These are phyloP conservation scores for Alternaria sp. DNA, from an alignment of 2,329 filamentous ascomycete genomes.

Conservation along the genomic window DNA sequence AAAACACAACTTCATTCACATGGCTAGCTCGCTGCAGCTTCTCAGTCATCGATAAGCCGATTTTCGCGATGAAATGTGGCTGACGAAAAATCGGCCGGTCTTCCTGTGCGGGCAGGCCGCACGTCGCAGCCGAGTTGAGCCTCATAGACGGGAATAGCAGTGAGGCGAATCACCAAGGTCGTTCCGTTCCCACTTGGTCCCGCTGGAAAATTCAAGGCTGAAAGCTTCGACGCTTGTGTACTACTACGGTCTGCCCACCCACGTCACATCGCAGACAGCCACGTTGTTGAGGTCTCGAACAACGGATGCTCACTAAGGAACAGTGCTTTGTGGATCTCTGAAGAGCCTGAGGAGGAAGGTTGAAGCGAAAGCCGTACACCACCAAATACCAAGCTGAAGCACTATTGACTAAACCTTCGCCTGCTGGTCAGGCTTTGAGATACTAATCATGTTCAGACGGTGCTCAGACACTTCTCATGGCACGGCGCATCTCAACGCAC, in stretches of 20 bases:
- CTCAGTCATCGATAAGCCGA: background rate
- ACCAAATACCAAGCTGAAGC: background rate
- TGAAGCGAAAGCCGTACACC: background rate
- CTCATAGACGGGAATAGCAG: conserved; percentile 7
- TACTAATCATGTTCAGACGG: background rate
- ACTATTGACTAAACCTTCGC: background rate
- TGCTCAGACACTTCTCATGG: background rate
- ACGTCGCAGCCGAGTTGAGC: background rate
- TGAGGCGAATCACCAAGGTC: conserved; percentile 9
- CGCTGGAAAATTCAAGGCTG: conserved; percentile 25
- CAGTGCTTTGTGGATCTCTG: background rate
- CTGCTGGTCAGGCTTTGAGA: background rate
- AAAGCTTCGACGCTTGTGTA: conserved; percentile 17
- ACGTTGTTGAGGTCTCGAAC: background rate
- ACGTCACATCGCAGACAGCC: conserved; percentile 26
- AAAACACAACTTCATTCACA: background rate
- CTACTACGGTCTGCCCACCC: conserved; percentile 15
- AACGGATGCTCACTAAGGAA: background rate
- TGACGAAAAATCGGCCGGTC: background rate
- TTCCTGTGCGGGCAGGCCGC: background rate
- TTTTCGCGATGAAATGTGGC: background rate
- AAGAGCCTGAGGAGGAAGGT: background rate
- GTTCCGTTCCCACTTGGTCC: conserved; percentile 7
- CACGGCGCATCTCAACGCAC: background rate
- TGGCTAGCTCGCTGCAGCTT: background rate